Percentiles rank a stretch among this genome's conserved stretches.
phyloP scores from a whole-genome alignment of 495 filamentous ascomycete species.

The Xylaria flabelliformis region DNA sequence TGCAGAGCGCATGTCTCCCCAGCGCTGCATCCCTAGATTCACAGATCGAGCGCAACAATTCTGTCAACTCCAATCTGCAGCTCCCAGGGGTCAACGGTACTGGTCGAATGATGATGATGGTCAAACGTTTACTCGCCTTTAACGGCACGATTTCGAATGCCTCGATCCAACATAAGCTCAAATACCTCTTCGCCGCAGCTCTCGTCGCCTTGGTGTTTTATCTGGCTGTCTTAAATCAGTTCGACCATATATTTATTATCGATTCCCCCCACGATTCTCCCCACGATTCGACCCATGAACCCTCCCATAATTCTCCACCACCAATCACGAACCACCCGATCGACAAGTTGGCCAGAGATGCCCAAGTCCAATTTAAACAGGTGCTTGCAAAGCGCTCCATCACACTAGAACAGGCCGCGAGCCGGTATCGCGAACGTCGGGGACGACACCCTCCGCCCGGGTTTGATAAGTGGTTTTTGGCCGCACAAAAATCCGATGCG shows the following conservation, averaged over 20 bases:
- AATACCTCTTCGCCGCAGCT: conserved; percentile 15
- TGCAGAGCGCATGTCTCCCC: neutral
- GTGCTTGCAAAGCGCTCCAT: conserved; percentile 41
- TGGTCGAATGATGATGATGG: conserved; percentile 11
- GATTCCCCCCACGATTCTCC: neutral
- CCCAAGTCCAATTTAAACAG: conserved; percentile 23
- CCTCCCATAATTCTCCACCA: neutral
- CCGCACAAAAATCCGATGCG: conserved; percentile 57
- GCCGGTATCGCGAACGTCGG: conserved; percentile 56
- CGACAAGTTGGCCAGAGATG: conserved; percentile 7
- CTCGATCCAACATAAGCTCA: conserved; percentile 17
- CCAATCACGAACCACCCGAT: conserved; percentile 9
- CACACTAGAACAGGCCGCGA: conserved; percentile 57
- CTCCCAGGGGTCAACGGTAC: too few species aligned
- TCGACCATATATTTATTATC: neutral
- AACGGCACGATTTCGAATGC: conserved; percentile 1
- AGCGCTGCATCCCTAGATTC: neutral
- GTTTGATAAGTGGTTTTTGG: conserved; percentile 64
- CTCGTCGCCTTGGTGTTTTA: conserved; percentile 17
- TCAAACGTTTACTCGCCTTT: conserved; percentile 4
- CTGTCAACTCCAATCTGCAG: neutral
- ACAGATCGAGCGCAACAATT: neutral
- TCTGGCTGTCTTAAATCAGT: neutral
- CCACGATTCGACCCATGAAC: neutral
- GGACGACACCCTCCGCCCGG: conserved; percentile 68